A percentile compares a stretch with the other conserved stretches of the same genome.
Conservation (phyloP, 805 yeast genomes). For the Jamesozyma hellenica region DNA sequence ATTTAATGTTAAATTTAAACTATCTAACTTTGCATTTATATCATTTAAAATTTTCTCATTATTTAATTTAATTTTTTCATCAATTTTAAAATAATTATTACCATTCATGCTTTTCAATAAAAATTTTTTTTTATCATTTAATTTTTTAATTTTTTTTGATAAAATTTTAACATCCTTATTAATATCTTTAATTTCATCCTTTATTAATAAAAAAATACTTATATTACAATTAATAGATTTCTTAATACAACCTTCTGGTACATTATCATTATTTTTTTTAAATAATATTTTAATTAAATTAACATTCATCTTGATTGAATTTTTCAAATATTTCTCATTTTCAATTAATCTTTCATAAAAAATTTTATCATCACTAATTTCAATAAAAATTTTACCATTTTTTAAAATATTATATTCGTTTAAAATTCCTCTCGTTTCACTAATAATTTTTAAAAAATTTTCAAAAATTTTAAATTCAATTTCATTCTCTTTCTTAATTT, state of each 20-base stretch:
- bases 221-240: conserved; percentile 67
- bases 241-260: conserved; percentile 85
- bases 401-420: conserved; percentile 81
- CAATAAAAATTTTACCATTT: conserved; percentile 76
- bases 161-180: conserved; percentile 82
- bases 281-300: conserved; percentile 55
- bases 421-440: conserved; percentile 79
- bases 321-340: conserved; percentile 25
- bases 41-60: conserved; percentile 58
- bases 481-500: conserved; percentile 40
- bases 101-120: conserved; percentile 56
- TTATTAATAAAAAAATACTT: conserved; percentile 78
- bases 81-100: conserved; percentile 75
- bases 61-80: conserved; percentile 17
- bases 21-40: conserved; percentile 74
- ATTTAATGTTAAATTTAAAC: conserved; percentile 71
- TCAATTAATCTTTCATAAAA: conserved; percentile 54
- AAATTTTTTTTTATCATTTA: conserved; percentile 45
- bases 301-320: conserved; percentile 78
- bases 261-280: conserved; percentile 37
- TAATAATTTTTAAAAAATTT: conserved; percentile 70
- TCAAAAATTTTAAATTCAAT: conserved; percentile 66
- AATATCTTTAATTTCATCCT: conserved; percentile 77
- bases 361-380: conserved; percentile 37
- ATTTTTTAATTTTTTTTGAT: conserved; percentile 57